Evolutionary conservation across 257 asterid species (phyloP).

Genomic region (Craterostigma plantagineum): DNA sequence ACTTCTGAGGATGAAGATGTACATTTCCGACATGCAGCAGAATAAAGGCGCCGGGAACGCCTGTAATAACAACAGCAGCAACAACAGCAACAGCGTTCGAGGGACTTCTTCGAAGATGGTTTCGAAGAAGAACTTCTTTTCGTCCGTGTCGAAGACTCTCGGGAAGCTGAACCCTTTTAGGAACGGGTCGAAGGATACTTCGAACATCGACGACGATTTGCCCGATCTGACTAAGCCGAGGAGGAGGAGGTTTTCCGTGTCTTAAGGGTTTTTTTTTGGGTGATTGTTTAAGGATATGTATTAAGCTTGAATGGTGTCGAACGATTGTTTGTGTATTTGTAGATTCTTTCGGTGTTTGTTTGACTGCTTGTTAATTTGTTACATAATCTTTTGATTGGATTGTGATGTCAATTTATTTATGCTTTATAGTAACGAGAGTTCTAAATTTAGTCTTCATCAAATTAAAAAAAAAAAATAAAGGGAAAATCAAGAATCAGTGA

Average conservation of each 20-base stretch:
- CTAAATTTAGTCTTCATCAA: too few relatives aligned
- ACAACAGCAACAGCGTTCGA: neutral
- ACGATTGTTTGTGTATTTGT: too few relatives aligned
- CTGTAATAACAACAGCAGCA: neutral
- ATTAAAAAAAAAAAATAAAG: too few relatives aligned
- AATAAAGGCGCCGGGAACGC: slow-evolving; percentile 10
- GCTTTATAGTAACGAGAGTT: too few relatives aligned
- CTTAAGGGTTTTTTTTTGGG: slow-evolving; percentile 13
- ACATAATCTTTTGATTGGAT: too few relatives aligned
- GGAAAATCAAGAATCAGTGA: too few relatives aligned
- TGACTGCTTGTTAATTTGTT: too few relatives aligned
- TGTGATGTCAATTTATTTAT: too few relatives aligned
- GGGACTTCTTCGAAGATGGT: slow-evolving; percentile 25
- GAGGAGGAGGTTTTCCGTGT: slow-evolving; percentile 83
- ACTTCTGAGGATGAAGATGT: slow-evolving; percentile 77
- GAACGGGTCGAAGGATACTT: slow-evolving; percentile 81
- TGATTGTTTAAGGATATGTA: too few relatives aligned
- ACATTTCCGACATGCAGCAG: slow-evolving; percentile 46
- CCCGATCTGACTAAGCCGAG: slow-evolving; percentile 68
- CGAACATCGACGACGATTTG: slow-evolving; percentile 34
- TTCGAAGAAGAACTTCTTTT: slow-evolving; percentile 40
- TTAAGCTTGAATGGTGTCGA: too few relatives aligned
- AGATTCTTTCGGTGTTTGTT: too few relatives aligned
- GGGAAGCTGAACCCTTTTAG: slow-evolving; percentile 78
- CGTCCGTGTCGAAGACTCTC: slow-evolving; percentile 59